Base-by-base conservation (phyloP, 2,329 filamentous ascomycete genomes). In the Exserohilum rostratum region DNA sequence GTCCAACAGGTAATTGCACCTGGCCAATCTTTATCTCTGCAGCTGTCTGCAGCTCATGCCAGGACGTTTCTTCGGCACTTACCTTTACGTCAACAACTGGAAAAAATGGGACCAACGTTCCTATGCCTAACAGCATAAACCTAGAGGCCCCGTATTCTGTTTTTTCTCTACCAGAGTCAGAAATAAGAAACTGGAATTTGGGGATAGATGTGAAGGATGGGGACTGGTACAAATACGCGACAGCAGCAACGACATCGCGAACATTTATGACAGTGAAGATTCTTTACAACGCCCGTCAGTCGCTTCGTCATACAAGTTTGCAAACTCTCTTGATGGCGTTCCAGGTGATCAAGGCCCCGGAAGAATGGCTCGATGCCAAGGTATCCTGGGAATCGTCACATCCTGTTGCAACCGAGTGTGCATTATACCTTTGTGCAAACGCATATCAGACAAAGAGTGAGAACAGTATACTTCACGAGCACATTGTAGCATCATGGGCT, bases 401-500 rank as follows among this genome's bases (percentile, higher is more conserved):
- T 2, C 52, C 55, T 3, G 35, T 33, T 0, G 58, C 53, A 10
- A 61, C 55, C 13, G 58, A 61, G 18, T 61, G 58, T 15, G 55
- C 47, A 7, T 33, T 61, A 3, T 59, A 61, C 22, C 27, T 57
- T 5, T 61, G 55, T 27, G 44, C 56, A 11, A 61, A 61, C 7
- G 47, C 44, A 5, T 59, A 58, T 7, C 29, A 52, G 31, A 25
- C 53, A 18, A 49, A 35, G 7, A 57, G 37, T 7, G 13, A 52
- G 13, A 50, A 45, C 10, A 40, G 35, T 11, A 5, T 47, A n/a
- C n/a, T n/a, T n/a, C n/a, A n/a, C n/a, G n/a, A n/a, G n/a, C n/a
- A 25, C 7, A 22, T 52, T 3, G 4, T 54, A 3, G 29, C 10
- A 3, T 57, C 53, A 3, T 58, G 56, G 50, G 40, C 50, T 6